phyloP scores from a whole-genome alignment of 192 early-diverging fungal genomes.

The Spizellomyces sp. region DNA sequence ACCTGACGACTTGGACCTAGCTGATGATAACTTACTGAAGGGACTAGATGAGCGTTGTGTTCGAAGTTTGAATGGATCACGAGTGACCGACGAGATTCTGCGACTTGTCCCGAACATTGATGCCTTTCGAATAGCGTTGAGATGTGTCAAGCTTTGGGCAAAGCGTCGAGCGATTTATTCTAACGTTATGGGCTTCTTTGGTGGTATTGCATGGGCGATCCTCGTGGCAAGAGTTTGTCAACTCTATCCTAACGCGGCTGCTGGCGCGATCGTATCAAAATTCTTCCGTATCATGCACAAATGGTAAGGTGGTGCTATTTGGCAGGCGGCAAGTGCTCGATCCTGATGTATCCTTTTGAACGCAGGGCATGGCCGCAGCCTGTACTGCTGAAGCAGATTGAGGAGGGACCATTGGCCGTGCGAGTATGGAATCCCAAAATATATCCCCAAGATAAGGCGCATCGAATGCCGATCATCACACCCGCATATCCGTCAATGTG shows the following conservation, averaged over 20 bases:
- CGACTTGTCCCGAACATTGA: constrained; percentile 89
- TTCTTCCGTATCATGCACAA: constrained; percentile 87
- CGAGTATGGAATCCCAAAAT: constrained; percentile 95
- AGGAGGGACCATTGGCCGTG: constrained; percentile 82
- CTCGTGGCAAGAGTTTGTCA: constrained; percentile 93
- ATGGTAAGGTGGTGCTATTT: constrained; percentile 60
- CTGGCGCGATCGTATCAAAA: constrained; percentile 79
- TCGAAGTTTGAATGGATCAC: constrained; percentile 90
- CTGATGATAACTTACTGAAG: constrained; percentile 82
- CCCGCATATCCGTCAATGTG: constrained; percentile 99
- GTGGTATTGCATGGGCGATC: constrained; percentile 99
- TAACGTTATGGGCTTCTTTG: constrained; percentile 97
- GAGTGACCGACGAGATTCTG: constrained; percentile 96
- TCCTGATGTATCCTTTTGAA: background rate
- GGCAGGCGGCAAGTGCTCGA: background rate
- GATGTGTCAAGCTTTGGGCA: constrained; percentile 97
- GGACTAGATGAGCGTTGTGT: constrained; percentile 86
- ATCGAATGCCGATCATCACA: constrained; percentile 98
- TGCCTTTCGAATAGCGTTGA: constrained; percentile 84
- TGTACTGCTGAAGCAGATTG: constrained; percentile 83
- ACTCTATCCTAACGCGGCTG: constrained; percentile 92
- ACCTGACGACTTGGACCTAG: constrained; percentile 82
- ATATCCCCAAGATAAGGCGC: constrained; percentile 75
- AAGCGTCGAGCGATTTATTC: constrained; percentile 91
- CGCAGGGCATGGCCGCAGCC: constrained; percentile 87